A percentile compares a stretch with the other conserved stretches of the same genome.
phyloP scores from a whole-genome alignment of 805 yeast species.

The Wickerhamomyces subpelliculosus region DNA sequence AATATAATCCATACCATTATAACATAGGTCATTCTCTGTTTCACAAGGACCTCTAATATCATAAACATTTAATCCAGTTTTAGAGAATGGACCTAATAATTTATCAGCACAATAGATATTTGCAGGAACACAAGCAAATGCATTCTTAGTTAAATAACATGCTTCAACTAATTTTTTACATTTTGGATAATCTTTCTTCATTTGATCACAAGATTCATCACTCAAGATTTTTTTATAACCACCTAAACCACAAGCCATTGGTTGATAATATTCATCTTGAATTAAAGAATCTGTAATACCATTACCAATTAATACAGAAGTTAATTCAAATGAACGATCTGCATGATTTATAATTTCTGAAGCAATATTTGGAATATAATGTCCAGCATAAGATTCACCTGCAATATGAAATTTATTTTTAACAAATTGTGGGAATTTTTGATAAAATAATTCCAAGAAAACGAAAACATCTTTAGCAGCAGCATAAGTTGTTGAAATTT shows the following conservation, averaged over 20 bases:
- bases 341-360: conserved; percentile 39
- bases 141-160: conserved; percentile 57
- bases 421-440: conserved; percentile 69
- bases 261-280: conserved; percentile 75
- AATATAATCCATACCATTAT: conserved; percentile 62
- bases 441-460: conserved; percentile 76
- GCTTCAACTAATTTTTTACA: conserved; percentile 55
- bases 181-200: conserved; percentile 56
- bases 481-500: conserved; percentile 63
- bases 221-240: conserved; percentile 72
- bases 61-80: conserved; percentile 80
- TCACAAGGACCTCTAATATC: conserved; percentile 81
- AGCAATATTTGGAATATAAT: conserved; percentile 69
- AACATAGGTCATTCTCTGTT: conserved; percentile 63
- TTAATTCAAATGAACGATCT: conserved; percentile 53
- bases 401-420: conserved; percentile 64
- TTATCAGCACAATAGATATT: conserved; percentile 67
- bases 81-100: conserved; percentile 59
- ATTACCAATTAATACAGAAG: conserved; percentile 84
- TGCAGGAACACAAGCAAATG: conserved; percentile 81
- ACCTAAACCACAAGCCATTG: conserved; percentile 93
- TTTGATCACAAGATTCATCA: conserved; percentile 60
- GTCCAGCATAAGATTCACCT: conserved; percentile 84
- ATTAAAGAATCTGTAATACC: conserved; percentile 83
- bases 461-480: conserved; percentile 87